A percentile compares a stretch with the other conserved stretches of the same genome.
phyloP scores from a whole-genome alignment of 139 green algal species.

The Tetradesmus obliquus region DNA sequence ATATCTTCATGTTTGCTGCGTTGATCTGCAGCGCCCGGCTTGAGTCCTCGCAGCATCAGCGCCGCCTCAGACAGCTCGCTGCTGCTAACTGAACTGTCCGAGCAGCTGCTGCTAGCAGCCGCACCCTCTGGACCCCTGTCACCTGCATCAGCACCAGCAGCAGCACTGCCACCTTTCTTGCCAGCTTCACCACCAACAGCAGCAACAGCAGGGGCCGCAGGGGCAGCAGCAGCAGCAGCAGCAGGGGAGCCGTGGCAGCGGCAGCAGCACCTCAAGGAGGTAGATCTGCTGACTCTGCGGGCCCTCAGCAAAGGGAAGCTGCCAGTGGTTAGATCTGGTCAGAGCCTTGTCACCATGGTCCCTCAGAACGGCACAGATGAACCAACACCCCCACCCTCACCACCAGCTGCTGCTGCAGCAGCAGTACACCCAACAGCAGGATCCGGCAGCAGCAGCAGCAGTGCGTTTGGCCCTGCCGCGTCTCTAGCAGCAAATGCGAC shows the following conservation, averaged over 20 bases:
- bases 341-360: not conserved
- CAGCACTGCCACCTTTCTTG: not conserved
- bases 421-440: not conserved
- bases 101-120: not conserved
- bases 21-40: not conserved
- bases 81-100: not conserved
- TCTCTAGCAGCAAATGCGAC: not conserved
- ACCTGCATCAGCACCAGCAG: not conserved
- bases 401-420: not conserved
- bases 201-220: too few species aligned
- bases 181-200: not conserved
- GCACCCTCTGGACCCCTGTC: not conserved
- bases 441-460: not conserved
- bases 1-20: not conserved
- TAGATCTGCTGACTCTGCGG: not conserved
- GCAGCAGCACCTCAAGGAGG: not conserved
- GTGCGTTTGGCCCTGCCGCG: not conserved
- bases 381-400: not conserved
- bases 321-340: not conserved
- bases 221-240: slow-evolving; percentile 22
- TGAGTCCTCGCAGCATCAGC: not conserved
- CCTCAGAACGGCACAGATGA: not conserved
- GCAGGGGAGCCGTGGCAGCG: not conserved
- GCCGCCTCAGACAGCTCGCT: not conserved
- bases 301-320: not conserved